These are phyloP conservation scores for Pyronema omphalodes DNA, from an alignment of 495 filamentous ascomycete genomes.

Conservation along the genomic window DNA sequence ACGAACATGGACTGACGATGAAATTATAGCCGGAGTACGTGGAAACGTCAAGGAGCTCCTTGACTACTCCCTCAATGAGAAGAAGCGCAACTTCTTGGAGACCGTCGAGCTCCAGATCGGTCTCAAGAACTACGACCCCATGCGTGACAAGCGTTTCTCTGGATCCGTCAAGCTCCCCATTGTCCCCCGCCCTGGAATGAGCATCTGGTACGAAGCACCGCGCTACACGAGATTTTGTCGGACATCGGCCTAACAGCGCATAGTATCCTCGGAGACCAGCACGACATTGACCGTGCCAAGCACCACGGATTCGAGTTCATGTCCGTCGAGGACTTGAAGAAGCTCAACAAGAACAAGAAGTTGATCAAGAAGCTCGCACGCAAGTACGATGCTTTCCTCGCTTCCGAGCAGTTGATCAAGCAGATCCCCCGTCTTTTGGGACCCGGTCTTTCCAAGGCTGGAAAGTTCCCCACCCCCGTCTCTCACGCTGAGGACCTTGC, in stretches of 20 bases:
- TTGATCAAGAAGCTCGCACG: slow-evolving; percentile 99
- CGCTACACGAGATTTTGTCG: not conserved
- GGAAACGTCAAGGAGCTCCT: slow-evolving; percentile 76
- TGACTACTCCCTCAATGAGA: slow-evolving; percentile 85
- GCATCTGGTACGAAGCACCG: slow-evolving; percentile 50
- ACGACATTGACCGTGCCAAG: slow-evolving; percentile 99
- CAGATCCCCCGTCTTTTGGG: slow-evolving; percentile 98
- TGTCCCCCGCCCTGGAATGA: slow-evolving; percentile 84
- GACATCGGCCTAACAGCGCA: not conserved
- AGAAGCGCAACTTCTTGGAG: slow-evolving; percentile 99
- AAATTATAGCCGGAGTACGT: slow-evolving; percentile 72
- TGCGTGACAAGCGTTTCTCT: slow-evolving; percentile 99
- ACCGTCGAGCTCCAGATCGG: slow-evolving; percentile 93
- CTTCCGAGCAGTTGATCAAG: slow-evolving; percentile 92
- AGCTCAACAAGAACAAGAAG: slow-evolving; percentile 99
- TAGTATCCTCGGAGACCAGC: slow-evolving; percentile 95
- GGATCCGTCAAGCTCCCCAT: slow-evolving; percentile 88
- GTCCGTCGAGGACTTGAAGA: slow-evolving; percentile 96
- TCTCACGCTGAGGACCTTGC: slow-evolving; percentile 85
- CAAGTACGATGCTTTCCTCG: slow-evolving; percentile 98
- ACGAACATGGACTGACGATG: not conserved
- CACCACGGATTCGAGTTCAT: slow-evolving; percentile 94
- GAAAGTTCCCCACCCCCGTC: slow-evolving; percentile 97
- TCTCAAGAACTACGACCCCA: slow-evolving; percentile 99
- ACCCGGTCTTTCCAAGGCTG: slow-evolving; percentile 95